Conservation (phyloP, 192 early-diverging fungal genomes). For the Entophlyctis luteolus region DNA sequence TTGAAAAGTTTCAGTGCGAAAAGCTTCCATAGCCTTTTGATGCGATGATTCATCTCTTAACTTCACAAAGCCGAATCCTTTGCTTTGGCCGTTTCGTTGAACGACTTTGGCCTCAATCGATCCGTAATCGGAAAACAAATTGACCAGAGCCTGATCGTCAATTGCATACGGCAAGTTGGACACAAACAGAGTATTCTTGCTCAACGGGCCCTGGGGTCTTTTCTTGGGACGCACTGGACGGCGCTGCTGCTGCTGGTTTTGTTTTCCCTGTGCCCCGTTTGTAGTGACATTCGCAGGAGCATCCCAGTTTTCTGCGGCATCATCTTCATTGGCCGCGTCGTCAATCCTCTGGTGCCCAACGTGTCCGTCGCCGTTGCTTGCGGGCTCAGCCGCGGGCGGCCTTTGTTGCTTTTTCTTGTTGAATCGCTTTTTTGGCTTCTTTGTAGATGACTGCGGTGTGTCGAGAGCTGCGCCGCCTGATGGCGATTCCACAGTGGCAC, state of each 20-base stretch:
- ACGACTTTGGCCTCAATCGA: conserved; percentile 76
- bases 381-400: too few species aligned
- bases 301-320: conserved; percentile 31
- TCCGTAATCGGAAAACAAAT: conserved; percentile 50
- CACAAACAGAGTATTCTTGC: conserved; percentile 54
- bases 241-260: too few species aligned
- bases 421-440: conserved; percentile 4
- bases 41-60: conserved; percentile 74
- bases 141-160: conserved; percentile 37
- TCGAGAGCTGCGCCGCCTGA: not conserved
- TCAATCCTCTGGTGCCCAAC: conserved; percentile 32
- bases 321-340: conserved; percentile 22
- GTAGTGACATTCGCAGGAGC: not conserved
- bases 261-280: not conserved
- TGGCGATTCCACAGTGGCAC: not conserved
- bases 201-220: conserved; percentile 22
- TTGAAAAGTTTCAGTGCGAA: conserved; percentile 44
- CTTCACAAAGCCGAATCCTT: conserved; percentile 95
- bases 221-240: conserved; percentile 1
- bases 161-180: conserved; percentile 59
- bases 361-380: not conserved
- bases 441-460: too few species aligned
- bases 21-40: conserved; percentile 61
- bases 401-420: not conserved
- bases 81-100: conserved; percentile 65